Evolutionary conservation across 345 rosid species (phyloP).

Genomic region (Turritis glabra): DNA sequence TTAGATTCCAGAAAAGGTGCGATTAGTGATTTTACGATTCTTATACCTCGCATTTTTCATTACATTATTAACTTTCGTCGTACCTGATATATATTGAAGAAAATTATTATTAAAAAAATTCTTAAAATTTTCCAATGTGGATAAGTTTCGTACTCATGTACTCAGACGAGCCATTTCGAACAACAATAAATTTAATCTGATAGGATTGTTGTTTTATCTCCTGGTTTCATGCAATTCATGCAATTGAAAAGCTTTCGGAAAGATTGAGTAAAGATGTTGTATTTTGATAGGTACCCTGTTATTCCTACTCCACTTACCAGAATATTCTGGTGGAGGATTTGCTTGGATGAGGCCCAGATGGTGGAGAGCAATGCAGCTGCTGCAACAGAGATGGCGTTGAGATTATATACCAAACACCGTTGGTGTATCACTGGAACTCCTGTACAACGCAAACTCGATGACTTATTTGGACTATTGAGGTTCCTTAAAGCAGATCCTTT

Average conservation of each 20-base stretch:
- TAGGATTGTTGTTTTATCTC: neutral
- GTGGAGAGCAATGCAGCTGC: slow-evolving; percentile 94
- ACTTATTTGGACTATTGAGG: slow-evolving; percentile 78
- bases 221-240: slow-evolving; percentile 10
- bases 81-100: neutral
- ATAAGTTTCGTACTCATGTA: neutral
- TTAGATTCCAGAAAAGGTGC: slow-evolving; percentile 95
- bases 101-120: neutral
- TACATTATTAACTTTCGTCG: neutral
- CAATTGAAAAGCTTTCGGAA: slow-evolving; percentile 11
- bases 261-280: slow-evolving; percentile 30
- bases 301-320: slow-evolving; percentile 86
- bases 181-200: neutral
- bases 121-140: neutral
- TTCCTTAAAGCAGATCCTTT: slow-evolving; percentile 86
- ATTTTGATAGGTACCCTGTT: slow-evolving; percentile 80
- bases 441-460: slow-evolving; percentile 92
- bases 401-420: slow-evolving; percentile 71
- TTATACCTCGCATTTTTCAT: neutral
- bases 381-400: slow-evolving; percentile 95
- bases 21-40: slow-evolving; percentile 25
- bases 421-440: slow-evolving; percentile 99
- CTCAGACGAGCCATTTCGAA: neutral
- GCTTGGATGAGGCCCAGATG: slow-evolving; percentile 99
- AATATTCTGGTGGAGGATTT: slow-evolving; percentile 96